Evolutionary conservation across 257 asterid genomes (phyloP).

Genomic region (Solanum etuberosum): DNA sequence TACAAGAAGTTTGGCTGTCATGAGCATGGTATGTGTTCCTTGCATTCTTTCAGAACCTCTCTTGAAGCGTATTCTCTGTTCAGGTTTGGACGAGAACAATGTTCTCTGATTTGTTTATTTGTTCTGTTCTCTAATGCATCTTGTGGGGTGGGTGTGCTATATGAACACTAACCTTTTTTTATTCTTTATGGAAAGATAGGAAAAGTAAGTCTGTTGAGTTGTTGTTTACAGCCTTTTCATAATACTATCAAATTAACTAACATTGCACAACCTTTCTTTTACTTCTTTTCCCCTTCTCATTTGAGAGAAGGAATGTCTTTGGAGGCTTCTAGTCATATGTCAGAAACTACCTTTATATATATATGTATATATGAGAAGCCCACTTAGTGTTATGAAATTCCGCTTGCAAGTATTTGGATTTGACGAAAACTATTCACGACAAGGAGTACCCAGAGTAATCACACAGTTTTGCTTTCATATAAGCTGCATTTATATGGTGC

Average conservation of each 20-base stretch:
- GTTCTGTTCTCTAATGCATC: background rate
- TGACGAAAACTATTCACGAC: background rate
- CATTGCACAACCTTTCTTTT: background rate
- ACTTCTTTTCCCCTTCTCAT: background rate
- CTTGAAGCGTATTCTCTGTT: background rate
- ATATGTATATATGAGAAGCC: background rate
- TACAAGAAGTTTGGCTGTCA: conserved; percentile 97
- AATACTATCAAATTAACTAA: background rate
- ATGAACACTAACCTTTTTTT: background rate
- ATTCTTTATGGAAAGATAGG: background rate
- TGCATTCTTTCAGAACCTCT: background rate
- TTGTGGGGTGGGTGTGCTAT: background rate
- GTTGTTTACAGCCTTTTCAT: background rate
- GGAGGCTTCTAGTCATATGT: background rate
- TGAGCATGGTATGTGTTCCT: conserved; percentile 78
- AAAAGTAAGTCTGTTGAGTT: background rate
- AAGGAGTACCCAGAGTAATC: background rate
- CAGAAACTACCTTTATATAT: background rate
- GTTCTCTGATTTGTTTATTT: background rate
- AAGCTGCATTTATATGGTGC: background rate
- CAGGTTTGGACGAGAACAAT: background rate
- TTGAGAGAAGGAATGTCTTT: background rate
- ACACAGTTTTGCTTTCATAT: background rate
- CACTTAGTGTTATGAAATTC: background rate
- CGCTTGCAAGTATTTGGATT: background rate